These are phyloP conservation scores for Fomes fomentarius DNA, from an alignment of 1,284 basidiomycete genomes.

Conservation along the genomic window DNA sequence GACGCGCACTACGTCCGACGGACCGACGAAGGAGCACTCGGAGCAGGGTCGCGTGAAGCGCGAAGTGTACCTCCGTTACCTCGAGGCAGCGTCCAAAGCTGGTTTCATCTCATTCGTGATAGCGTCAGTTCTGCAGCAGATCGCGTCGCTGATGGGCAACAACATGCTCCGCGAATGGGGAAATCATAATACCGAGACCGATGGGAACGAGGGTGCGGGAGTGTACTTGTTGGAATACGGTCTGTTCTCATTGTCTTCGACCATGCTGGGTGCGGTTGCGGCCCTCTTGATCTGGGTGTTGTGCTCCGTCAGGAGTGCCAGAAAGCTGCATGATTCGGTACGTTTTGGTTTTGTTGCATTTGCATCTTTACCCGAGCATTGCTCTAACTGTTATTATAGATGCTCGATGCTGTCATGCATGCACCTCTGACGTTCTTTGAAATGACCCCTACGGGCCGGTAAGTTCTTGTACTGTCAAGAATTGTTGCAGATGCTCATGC, in stretches of 20 bases:
- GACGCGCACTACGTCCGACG: slow-evolving; percentile 43
- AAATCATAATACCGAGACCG: slow-evolving; percentile 69
- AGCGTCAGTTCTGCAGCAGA: slow-evolving; percentile 57
- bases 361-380: too few relatives aligned
- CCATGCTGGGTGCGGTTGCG: slow-evolving; percentile 54
- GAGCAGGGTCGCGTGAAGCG: slow-evolving; percentile 85
- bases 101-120: slow-evolving; percentile 75
- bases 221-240: slow-evolving; percentile 67
- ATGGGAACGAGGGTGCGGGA: slow-evolving; percentile 61
- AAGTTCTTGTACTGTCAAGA: background rate
- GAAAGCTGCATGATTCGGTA: slow-evolving; percentile 76
- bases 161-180: slow-evolving; percentile 82
- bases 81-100: slow-evolving; percentile 75
- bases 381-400: too few relatives aligned
- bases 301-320: slow-evolving; percentile 79
- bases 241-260: slow-evolving; percentile 55
- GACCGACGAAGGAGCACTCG: slow-evolving; percentile 73
- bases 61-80: slow-evolving; percentile 79
- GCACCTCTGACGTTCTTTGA: slow-evolving; percentile 91
- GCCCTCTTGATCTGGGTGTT: slow-evolving; percentile 77
- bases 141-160: slow-evolving; percentile 60
- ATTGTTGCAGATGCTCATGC: background rate
- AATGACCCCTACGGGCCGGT: slow-evolving; percentile 80
- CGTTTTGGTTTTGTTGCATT: slow-evolving; percentile 27
- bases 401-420: slow-evolving; percentile 77